Conservation (phyloP, 257 asterid genomes). For the Ilex aquifolium region DNA sequence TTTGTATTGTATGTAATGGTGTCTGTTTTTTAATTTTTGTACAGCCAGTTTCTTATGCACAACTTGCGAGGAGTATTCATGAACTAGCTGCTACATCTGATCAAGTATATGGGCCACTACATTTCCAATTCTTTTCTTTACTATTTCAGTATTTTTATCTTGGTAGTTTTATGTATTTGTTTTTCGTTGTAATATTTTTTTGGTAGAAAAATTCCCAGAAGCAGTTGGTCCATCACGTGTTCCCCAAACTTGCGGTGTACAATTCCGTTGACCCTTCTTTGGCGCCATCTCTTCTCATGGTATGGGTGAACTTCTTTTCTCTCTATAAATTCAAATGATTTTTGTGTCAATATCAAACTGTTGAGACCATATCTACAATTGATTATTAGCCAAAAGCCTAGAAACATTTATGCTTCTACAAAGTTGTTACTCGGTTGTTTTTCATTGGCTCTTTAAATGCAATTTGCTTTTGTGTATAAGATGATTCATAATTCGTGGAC, state of each 20-base stretch:
- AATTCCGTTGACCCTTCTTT: slow-evolving; percentile 97
- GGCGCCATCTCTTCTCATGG: slow-evolving; percentile 99
- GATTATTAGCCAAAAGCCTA: too few species aligned
- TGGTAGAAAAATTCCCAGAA: slow-evolving; percentile 91
- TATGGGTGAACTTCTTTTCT: slow-evolving; percentile 18
- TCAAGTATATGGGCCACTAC: slow-evolving; percentile 55
- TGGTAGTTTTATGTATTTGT: slow-evolving; percentile 2
- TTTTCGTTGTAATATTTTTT: slow-evolving; percentile 14
- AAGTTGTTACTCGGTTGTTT: too few species aligned
- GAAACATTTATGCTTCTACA: too few species aligned
- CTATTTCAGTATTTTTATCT: slow-evolving; percentile 5
- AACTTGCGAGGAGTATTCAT: slow-evolving; percentile 98
- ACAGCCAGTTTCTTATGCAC: slow-evolving; percentile 98
- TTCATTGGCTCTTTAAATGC: too few species aligned
- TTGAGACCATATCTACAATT: too few species aligned
- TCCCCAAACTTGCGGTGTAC: slow-evolving; percentile 98
- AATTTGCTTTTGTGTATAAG: too few species aligned
- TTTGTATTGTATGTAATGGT: not conserved
- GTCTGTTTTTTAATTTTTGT: slow-evolving; percentile 6
- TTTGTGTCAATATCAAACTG: not conserved
- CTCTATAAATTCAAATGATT: not conserved
- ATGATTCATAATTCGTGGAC: too few species aligned
- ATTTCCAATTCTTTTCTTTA: not conserved
- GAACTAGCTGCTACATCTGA: slow-evolving; percentile 97
- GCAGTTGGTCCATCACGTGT: slow-evolving; percentile 91